These are phyloP conservation scores for Marasmius sp. DNA, from an alignment of 1,284 basidiomycete genomes.

Conservation along the genomic window DNA sequence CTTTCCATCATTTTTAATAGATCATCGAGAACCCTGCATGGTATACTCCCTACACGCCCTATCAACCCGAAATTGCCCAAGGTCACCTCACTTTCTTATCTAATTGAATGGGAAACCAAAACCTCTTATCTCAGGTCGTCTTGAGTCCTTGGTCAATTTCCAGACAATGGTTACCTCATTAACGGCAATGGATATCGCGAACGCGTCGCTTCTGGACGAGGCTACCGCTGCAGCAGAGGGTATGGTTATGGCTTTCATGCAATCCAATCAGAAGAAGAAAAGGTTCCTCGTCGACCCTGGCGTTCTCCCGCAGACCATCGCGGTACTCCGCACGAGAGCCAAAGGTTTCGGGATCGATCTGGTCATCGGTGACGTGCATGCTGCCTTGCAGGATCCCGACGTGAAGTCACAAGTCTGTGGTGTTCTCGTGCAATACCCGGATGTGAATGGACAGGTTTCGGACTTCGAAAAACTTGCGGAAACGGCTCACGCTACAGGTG, in stretches of 20 bases:
- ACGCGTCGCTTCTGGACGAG: constrained; percentile 90
- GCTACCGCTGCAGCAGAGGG: constrained; percentile 92
- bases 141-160: constrained; percentile 96
- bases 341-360: constrained; percentile 89
- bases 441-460: constrained; percentile 84
- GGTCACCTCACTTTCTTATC: constrained; percentile 42
- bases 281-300: constrained; percentile 84
- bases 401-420: constrained; percentile 76
- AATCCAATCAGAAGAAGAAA: constrained; percentile 71
- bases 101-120: constrained; percentile 10
- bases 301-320: constrained; percentile 84
- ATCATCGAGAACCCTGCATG: constrained; percentile 96
- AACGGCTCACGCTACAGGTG: constrained; percentile 75
- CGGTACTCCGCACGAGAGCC: constrained; percentile 85
- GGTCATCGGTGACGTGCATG: constrained; percentile 60
- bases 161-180: constrained; percentile 97
- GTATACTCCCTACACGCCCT: constrained; percentile 98
- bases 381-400: constrained; percentile 53
- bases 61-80: constrained; percentile 92
- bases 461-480: constrained; percentile 75
- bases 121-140: constrained; percentile 59
- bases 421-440: constrained; percentile 89
- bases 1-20: constrained; percentile 37
- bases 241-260: constrained; percentile 82
- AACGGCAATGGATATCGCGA: constrained; percentile 93